A percentile compares a stretch with the other conserved stretches of the same genome.
Conservation (phyloP, 148 eudicot genomes). For the Heliosperma pusillum region DNA sequence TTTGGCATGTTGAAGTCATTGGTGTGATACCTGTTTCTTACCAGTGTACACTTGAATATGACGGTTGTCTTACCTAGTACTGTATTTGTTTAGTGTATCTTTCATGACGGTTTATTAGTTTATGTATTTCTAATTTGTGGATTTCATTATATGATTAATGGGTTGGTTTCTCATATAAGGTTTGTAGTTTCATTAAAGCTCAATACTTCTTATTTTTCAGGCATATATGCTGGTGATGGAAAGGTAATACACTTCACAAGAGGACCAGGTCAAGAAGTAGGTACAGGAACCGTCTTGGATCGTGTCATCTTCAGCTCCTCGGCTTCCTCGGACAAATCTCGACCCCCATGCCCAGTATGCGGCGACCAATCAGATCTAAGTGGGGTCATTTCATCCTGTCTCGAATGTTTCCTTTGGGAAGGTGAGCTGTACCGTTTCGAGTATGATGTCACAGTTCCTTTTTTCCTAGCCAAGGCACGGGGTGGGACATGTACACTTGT, state of each 20-base stretch:
- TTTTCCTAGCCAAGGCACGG: slow-evolving; percentile 79
- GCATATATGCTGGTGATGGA: slow-evolving; percentile 76
- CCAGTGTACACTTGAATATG: background rate
- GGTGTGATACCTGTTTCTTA: background rate
- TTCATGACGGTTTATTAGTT: no score
- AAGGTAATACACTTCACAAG: slow-evolving; percentile 89
- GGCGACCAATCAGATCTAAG: slow-evolving; percentile 58
- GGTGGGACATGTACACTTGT: slow-evolving; percentile 93
- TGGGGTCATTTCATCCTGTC: slow-evolving; percentile 85
- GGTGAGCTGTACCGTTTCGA: slow-evolving; percentile 73
- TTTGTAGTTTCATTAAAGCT: no score
- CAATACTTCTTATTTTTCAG: slow-evolving; percentile 28
- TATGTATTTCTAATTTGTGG: background rate
- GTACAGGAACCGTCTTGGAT: slow-evolving; percentile 82
- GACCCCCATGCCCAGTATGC: slow-evolving; percentile 59
- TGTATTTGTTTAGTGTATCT: no score
- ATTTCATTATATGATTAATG: background rate
- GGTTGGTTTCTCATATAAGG: no score
- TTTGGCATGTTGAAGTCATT: no score
- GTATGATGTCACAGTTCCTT: slow-evolving; percentile 48
- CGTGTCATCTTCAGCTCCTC: slow-evolving; percentile 64
- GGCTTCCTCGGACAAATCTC: slow-evolving; percentile 33
- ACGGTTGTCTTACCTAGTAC: no score
- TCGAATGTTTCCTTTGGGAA: slow-evolving; percentile 77
- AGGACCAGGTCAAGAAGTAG: slow-evolving; percentile 80